Evolutionary conservation across 1,284 basidiomycete genomes (phyloP).

Genomic region (Pyrrhoderma lamaoense): DNA sequence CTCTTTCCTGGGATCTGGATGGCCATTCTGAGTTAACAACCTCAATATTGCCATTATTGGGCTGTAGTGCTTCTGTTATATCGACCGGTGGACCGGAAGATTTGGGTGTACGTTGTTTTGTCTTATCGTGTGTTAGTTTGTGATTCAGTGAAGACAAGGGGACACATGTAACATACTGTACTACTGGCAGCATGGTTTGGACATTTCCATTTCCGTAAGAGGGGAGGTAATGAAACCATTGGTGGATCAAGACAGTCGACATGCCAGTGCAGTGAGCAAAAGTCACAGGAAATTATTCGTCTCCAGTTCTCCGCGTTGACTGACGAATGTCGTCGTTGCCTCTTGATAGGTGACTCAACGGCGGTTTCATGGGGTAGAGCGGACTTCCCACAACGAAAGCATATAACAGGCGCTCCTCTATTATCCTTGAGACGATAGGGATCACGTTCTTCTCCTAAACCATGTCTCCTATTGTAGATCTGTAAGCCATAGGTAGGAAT

Average conservation of each 20-base stretch:
- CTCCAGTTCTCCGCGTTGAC: slow-evolving; percentile 46
- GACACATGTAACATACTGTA: slow-evolving; percentile 40
- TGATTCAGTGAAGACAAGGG: neutral
- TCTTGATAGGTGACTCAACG: slow-evolving; percentile 46
- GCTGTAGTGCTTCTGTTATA: slow-evolving; percentile 59
- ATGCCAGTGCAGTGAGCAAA: slow-evolving; percentile 94
- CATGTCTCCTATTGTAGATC: slow-evolving; percentile 61
- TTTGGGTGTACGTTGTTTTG: slow-evolving; percentile 71
- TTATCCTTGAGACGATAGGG: slow-evolving; percentile 82
- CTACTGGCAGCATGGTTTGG: slow-evolving; percentile 88
- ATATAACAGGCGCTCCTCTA: slow-evolving; percentile 76
- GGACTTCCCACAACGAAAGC: slow-evolving; percentile 83
- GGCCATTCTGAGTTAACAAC: slow-evolving; percentile 63
- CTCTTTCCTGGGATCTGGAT: slow-evolving; percentile 34
- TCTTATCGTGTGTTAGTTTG: slow-evolving; percentile 36
- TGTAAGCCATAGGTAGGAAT: slow-evolving; percentile 5
- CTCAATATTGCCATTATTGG: slow-evolving; percentile 91
- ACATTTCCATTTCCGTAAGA: slow-evolving; percentile 97
- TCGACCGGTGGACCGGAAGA: slow-evolving; percentile 60
- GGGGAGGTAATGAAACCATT: slow-evolving; percentile 76
- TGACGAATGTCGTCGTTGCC: slow-evolving; percentile 38
- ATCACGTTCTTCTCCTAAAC: slow-evolving; percentile 88
- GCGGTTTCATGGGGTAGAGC: slow-evolving; percentile 51
- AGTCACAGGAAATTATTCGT: slow-evolving; percentile 89
- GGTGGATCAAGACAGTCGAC: slow-evolving; percentile 95